Evolutionary conservation across 345 rosid species (phyloP).

Genomic region (Hibiscus mutabilis): DNA sequence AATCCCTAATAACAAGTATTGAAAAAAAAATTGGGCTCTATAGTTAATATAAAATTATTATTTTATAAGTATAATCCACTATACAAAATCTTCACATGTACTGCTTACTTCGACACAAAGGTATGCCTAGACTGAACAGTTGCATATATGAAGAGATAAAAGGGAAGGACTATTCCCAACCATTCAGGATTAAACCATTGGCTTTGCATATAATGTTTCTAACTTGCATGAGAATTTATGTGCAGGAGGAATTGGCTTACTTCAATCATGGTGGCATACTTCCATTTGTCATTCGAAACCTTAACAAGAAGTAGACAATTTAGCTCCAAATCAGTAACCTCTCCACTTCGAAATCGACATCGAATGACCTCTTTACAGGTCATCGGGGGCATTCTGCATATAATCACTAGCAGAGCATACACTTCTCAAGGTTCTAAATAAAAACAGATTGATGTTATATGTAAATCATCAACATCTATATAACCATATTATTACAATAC

Average conservation of each 20-base stretch:
- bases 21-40: no score
- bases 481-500: background rate
- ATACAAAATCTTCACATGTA: slow-evolving; percentile 65
- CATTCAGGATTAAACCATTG: background rate
- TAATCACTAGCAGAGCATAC: background rate
- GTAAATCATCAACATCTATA: background rate
- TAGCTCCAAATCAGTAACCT: background rate
- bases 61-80: no score
- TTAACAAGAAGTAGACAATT: background rate
- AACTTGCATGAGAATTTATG: background rate
- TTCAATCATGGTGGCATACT: slow-evolving; percentile 77
- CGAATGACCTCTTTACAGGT: background rate
- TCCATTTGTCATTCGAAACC: slow-evolving; percentile 23
- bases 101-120: slow-evolving; percentile 68
- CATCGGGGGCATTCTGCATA: no score
- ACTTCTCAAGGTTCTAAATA: background rate
- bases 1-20: no score
- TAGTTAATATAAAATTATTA: no score
- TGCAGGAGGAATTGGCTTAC: slow-evolving; percentile 67
- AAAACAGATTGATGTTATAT: background rate
- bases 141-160: background rate
- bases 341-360: background rate
- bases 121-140: slow-evolving; percentile 22
- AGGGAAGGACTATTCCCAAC: background rate
- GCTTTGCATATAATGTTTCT: background rate